Percentiles rank a stretch among this genome's conserved stretches.
Evolutionary conservation across 352 stramenopile genomes (phyloP).

Genomic region (Pythium oligandrum): DNA sequence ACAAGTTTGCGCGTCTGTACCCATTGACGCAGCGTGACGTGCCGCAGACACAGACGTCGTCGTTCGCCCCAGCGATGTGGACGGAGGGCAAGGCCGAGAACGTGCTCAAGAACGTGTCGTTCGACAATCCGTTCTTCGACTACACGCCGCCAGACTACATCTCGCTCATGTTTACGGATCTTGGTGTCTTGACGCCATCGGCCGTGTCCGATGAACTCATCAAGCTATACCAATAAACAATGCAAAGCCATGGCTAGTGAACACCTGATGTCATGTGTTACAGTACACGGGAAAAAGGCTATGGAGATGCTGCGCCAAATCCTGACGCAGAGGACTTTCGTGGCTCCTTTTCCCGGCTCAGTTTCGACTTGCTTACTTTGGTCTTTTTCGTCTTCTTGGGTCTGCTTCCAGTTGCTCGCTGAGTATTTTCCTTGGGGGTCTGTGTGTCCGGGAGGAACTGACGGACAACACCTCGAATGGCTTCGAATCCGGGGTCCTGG

Average conservation of each 20-base stretch:
- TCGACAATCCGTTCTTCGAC: conserved; percentile 91
- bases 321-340: no score
- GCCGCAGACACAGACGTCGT: conserved; percentile 65
- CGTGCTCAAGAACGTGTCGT: conserved; percentile 57
- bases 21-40: conserved; percentile 96
- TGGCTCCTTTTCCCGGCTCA: no score
- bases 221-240: conserved; percentile 94
- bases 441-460: conserved; percentile 32
- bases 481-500: conserved; percentile 39
- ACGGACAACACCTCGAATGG: conserved; percentile 45
- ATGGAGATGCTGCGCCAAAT: no score
- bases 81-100: conserved; percentile 12
- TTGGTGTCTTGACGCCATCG: conserved; percentile 96
- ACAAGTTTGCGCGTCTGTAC: conserved; percentile 98
- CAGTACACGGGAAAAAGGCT: no score
- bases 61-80: conserved; percentile 19
- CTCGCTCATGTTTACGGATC: conserved; percentile 97
- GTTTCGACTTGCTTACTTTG: conserved; percentile 1
- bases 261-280: no score
- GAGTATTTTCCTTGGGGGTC: background rate
- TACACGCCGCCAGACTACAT: conserved; percentile 98
- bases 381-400: background rate
- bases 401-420: no score
- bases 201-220: conserved; percentile 98
- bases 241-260: background rate